Evolutionary conservation across 163 green algal species (phyloP), one percentile per base, ranked within the genome.

Genomic region (Coccomyxa subellipsoidea): DNA sequence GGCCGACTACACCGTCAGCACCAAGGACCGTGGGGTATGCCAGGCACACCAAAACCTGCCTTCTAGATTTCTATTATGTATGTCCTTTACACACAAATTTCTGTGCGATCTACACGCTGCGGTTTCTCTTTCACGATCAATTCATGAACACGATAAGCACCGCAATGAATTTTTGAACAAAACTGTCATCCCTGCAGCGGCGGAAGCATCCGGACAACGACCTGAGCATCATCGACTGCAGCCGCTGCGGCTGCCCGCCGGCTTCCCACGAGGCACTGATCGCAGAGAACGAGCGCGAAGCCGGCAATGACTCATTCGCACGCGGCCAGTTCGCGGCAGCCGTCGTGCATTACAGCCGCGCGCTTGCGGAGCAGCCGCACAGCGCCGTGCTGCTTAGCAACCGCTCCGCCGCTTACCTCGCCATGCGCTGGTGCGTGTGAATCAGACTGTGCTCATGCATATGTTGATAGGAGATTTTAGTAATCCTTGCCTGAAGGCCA

Each of bases 171-270:
- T 59, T 1, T 9, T 34, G 31, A 9, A 1, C 18, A 75, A 73
- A 34, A 34, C 39, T 77, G 71, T 12, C 32, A 6, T 77, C 31
- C 8, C 12, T 77, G 71, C 32, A 39, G 34, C 2, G 18, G 4
- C 71, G 36, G 10, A 73, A 73, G 66, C 82, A 87, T 77, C 83
- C 85, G 15, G 82, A 87, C 79, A 87, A 87, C 53, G 85, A 89
- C 38, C 59, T 53, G 7, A 54, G 39, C 47, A 76, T 89, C 37
- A 85, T 76, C 5, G 40, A 84, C 81, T 89, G 85, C 84, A 85
- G 66, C 39, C 84, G 85, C 79, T 89, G 85, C 69, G 84, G 79
- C 39, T 89, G 85, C 79, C 77, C 85, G 3, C 36, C 82, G 7
- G 75, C 80, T 10, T 54, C 84, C 0, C 85, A 89, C 54, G 79